Percentiles rank a stretch among this genome's conserved stretches.
Conservation (phyloP, 2,329 filamentous ascomycete species). For the Talaromyces sp. region DNA sequence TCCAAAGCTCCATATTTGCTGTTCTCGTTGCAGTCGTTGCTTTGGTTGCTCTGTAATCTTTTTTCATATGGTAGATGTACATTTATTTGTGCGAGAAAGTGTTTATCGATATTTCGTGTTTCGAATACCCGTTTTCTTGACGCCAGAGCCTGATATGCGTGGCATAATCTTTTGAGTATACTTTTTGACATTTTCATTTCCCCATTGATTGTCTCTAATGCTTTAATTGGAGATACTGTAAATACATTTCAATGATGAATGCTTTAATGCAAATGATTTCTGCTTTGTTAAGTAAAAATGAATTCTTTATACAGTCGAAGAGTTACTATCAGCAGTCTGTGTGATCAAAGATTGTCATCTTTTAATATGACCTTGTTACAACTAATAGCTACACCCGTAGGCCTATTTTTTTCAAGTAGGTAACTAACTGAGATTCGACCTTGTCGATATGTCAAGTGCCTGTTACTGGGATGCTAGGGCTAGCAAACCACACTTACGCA, state of each 20-base stretch:
- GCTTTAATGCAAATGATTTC: not conserved
- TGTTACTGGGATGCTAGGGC: not conserved
- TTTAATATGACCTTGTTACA: not conserved
- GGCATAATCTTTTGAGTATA: conserved; percentile 6
- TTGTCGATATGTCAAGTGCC: not conserved
- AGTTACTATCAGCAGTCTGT: not conserved
- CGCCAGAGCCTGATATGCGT: not conserved
- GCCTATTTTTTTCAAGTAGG: not conserved
- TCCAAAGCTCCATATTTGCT: conserved; percentile 44
- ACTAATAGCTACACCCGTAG: not conserved
- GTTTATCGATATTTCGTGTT: conserved; percentile 8
- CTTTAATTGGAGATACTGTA: not conserved
- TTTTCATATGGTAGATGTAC: not conserved
- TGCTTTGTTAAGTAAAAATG: not conserved
- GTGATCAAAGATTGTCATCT: not conserved
- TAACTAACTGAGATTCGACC: not conserved
- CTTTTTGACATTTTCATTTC: not conserved
- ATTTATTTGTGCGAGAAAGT: not conserved
- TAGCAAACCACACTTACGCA: conserved; percentile 11
- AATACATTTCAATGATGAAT: conserved; percentile 2
- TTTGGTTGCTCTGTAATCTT: conserved; percentile 37
- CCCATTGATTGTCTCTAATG: not conserved
- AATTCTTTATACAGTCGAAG: not conserved
- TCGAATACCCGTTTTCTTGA: conserved; percentile 4
- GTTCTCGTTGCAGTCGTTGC: conserved; percentile 47